These are phyloP conservation scores for Lolium perenne DNA, from an alignment of 176 grass and related monocot species.

Conservation along the genomic window DNA sequence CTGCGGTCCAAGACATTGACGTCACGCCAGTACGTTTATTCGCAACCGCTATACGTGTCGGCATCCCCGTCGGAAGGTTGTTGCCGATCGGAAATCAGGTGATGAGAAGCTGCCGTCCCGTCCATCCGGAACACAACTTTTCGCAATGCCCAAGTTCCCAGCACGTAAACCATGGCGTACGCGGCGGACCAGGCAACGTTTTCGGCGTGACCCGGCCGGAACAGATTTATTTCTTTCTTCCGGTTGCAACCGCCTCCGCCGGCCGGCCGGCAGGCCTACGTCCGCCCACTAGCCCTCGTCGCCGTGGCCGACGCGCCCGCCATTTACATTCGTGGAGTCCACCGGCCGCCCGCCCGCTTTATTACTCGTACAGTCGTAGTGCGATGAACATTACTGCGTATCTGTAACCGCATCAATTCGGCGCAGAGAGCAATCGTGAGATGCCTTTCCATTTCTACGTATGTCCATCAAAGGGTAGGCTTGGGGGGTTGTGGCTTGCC, in stretches of 20 bases:
- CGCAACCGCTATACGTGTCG: too few species aligned
- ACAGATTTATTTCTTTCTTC: not conserved
- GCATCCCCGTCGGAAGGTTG: not conserved
- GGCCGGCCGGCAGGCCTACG: not conserved
- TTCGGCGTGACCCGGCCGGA: not conserved
- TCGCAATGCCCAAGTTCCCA: not conserved
- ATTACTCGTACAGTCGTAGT: too few species aligned
- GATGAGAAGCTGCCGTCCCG: not conserved
- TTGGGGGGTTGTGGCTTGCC: not conserved
- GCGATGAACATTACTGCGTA: too few species aligned
- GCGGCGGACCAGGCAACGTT: not conserved
- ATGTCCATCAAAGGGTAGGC: not conserved
- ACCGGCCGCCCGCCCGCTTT: not conserved
- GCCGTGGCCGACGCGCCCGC: not conserved
- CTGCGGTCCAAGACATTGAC: too few species aligned
- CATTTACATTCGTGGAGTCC: not conserved
- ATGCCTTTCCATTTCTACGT: not conserved
- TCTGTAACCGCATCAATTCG: not conserved
- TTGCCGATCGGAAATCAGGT: not conserved
- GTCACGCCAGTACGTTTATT: too few species aligned
- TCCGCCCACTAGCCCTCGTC: not conserved
- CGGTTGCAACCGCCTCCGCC: slow-evolving; percentile 19
- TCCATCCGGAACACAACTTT: too few species aligned
- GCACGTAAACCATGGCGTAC: slow-evolving; percentile 6
- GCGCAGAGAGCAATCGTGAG: not conserved